A percentile compares a stretch with the other conserved stretches of the same genome.
Evolutionary conservation across 495 filamentous ascomycete species (phyloP).

Genomic region (Choiromyces venosus): DNA sequence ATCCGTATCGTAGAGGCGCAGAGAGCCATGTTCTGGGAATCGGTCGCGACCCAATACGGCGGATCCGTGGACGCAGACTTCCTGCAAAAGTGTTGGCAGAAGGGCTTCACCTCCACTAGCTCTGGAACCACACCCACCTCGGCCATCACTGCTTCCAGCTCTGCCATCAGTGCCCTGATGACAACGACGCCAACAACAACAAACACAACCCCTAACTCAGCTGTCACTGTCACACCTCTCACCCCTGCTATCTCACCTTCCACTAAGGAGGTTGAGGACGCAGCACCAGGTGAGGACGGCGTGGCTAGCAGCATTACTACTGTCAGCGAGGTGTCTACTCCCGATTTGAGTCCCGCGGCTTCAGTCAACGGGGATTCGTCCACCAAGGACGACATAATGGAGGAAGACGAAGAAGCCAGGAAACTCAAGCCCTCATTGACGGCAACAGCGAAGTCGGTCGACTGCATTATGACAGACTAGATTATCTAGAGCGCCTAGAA

Average conservation of each 20-base stretch:
- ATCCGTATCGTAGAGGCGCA: slow-evolving; percentile 63
- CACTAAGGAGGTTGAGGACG: slow-evolving; percentile 30
- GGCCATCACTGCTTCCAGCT: slow-evolving; percentile 8
- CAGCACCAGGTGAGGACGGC: slow-evolving; percentile 3
- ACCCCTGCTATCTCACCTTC: slow-evolving; percentile 40
- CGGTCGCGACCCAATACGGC: slow-evolving; percentile 66
- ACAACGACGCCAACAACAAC: neutral
- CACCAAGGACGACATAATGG: slow-evolving; percentile 34
- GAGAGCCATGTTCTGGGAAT: slow-evolving; percentile 65
- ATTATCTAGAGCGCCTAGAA: slow-evolving; percentile 18
- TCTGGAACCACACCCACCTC: slow-evolving; percentile 4
- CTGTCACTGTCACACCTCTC: slow-evolving; percentile 19
- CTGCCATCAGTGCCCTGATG: neutral
- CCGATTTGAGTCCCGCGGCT: slow-evolving; percentile 31
- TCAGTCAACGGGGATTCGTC: slow-evolving; percentile 33
- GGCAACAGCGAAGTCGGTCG: slow-evolving; percentile 23
- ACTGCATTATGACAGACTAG: slow-evolving; percentile 36
- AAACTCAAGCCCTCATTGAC: slow-evolving; percentile 13
- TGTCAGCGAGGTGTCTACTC: slow-evolving; percentile 36
- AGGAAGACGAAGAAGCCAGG: slow-evolving; percentile 28
- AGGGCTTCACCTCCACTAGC: slow-evolving; percentile 41
- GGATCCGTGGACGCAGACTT: slow-evolving; percentile 56
- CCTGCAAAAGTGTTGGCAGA: slow-evolving; percentile 65
- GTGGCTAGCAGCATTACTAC: slow-evolving; percentile 29
- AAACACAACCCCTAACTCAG: neutral